A percentile compares a stretch with the other conserved stretches of the same genome.
Conservation (phyloP, 176 grass and related monocot species). For the Musa schizocarpa region DNA sequence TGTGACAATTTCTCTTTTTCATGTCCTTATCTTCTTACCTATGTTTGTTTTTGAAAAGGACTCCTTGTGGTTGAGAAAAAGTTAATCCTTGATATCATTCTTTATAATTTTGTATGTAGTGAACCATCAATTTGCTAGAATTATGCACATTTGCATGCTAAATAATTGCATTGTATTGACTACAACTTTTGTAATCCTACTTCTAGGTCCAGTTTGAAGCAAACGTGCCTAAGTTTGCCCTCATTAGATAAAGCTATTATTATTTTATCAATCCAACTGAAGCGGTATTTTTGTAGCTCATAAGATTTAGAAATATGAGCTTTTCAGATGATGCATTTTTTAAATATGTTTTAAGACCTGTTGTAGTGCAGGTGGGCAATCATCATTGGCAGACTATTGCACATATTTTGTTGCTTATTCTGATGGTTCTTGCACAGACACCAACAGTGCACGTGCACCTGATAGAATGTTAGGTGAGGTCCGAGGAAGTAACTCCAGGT, state of each 20-base stretch:
- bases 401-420: slow-evolving; percentile 99
- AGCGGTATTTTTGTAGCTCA: too few relatives aligned
- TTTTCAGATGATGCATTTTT: background rate
- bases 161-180: too few relatives aligned
- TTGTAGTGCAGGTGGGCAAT: slow-evolving; percentile 63
- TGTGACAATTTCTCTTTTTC: too few relatives aligned
- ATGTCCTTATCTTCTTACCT: background rate
- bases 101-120: background rate
- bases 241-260: background rate
- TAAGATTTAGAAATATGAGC: too few relatives aligned
- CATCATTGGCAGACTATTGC: slow-evolving; percentile 99
- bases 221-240: background rate
- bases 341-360: background rate
- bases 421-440: slow-evolving; percentile 95
- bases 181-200: background rate
- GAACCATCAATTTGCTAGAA: background rate
- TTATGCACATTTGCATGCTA: background rate
- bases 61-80: background rate
- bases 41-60: background rate
- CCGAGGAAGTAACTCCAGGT: slow-evolving; percentile 91
- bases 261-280: too few relatives aligned
- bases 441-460: slow-evolving; percentile 82
- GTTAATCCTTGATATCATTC: background rate
- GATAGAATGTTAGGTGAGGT: slow-evolving; percentile 98
- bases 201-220: background rate